A percentile compares a stretch with the other conserved stretches of the same genome.
Conservation (phyloP, 129 eudicot genomes). For the Daucus carota region DH1_v3.0 NC_030381.2:35375001-35375500, state of each 20-base stretch:
- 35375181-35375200: not conserved
- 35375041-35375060: not conserved
- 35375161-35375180: not conserved
- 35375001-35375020: not conserved
- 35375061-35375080: not conserved
- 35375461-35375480: not conserved
- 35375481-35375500: not conserved
- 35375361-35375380: not conserved
- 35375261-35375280: not conserved
- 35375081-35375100: not conserved
- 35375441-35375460: not conserved
- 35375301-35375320: not conserved
- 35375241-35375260: not conserved
- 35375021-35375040: not conserved
- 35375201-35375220: not conserved
- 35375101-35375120: not conserved
- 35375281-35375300: not conserved
- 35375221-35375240: not conserved
- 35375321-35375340: not conserved
- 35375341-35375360: not conserved
- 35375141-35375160: slow-evolving; percentile 1
- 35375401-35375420: not conserved
- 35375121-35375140: not conserved
- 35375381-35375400: not conserved
- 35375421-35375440: not conserved